Evolutionary conservation across 495 filamentous ascomycete species (phyloP).

Genomic region (Apiosordaria backusii): DNA sequence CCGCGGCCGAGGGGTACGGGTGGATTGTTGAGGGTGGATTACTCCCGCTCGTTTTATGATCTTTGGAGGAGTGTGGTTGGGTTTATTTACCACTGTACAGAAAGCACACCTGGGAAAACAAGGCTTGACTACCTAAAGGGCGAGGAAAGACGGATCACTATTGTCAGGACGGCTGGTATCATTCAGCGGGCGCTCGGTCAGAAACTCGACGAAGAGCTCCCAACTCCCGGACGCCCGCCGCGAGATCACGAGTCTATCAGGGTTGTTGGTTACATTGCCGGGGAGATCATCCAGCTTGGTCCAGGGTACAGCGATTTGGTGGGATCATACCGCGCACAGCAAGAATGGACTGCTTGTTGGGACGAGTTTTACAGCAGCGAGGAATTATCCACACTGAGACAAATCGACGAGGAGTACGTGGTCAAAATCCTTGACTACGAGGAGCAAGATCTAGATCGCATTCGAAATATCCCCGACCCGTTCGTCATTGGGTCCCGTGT

Average conservation of each 20-base stretch:
- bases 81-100: slow-evolving; percentile 12
- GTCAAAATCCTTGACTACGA: slow-evolving; percentile 17
- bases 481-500: neutral
- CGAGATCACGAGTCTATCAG: neutral
- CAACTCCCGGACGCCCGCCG: slow-evolving; percentile 7
- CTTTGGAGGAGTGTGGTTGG: slow-evolving; percentile 21
- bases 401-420: slow-evolving; percentile 21
- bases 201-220: slow-evolving; percentile 9
- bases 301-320: slow-evolving; percentile 14
- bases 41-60: slow-evolving; percentile 21
- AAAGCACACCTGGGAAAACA: neutral
- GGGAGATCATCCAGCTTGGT: neutral
- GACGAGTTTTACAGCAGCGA: slow-evolving; percentile 15
- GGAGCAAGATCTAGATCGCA: slow-evolving; percentile 13
- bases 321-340: slow-evolving; percentile 14
- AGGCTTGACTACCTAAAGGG: neutral
- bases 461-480: slow-evolving; percentile 10
- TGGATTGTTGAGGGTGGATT: slow-evolving; percentile 18
- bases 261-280: neutral
- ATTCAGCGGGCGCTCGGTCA: slow-evolving; percentile 8
- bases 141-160: slow-evolving; percentile 14
- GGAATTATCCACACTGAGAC: slow-evolving; percentile 12
- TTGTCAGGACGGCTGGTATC: slow-evolving; percentile 15
- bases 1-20: neutral
- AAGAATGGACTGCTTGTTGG: slow-evolving; percentile 21